Conservation (phyloP, 805 yeast genomes). For the Dipodascus albidus region DNA sequence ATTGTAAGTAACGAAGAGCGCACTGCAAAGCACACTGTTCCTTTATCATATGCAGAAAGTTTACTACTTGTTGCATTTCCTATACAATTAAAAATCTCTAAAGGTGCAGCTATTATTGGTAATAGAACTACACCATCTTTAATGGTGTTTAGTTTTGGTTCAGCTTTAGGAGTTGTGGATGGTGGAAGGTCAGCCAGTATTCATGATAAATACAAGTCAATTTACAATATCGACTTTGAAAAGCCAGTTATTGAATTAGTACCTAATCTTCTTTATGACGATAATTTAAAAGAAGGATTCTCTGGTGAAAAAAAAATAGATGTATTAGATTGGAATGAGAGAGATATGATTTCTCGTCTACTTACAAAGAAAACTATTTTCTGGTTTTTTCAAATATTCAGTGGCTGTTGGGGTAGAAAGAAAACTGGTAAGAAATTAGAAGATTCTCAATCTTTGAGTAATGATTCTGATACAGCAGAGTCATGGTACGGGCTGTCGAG, state of each 20-base stretch:
- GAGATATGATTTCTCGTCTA: background rate
- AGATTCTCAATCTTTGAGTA: background rate
- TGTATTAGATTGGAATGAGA: conserved; percentile 1
- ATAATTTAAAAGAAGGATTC: conserved; percentile 4
- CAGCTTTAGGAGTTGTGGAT: conserved; percentile 49
- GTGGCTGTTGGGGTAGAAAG: background rate
- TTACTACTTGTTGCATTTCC: conserved; percentile 37
- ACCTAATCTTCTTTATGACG: conserved; percentile 57
- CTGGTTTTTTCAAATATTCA: background rate
- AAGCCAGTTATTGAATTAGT: conserved; percentile 50
- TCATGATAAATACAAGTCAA: conserved; percentile 46
- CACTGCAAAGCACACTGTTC: conserved; percentile 6
- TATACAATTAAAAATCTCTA: conserved; percentile 42
- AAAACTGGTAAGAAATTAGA: background rate
- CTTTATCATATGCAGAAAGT: conserved; percentile 11
- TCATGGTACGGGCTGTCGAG: conserved; percentile 74
- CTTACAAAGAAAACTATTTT: background rate
- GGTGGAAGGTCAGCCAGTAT: conserved; percentile 35
- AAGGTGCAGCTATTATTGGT: conserved; percentile 71
- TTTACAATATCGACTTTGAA: conserved; percentile 34
- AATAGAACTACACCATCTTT: conserved; percentile 68
- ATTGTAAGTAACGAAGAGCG: conserved; percentile 1
- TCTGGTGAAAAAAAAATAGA: conserved; percentile 5
- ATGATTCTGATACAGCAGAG: conserved; percentile 13
- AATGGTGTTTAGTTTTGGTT: conserved; percentile 46